These are phyloP conservation scores for Beauveria caledonica DNA, from an alignment of 2,329 filamentous ascomycete species.

Conservation along the genomic window DNA sequence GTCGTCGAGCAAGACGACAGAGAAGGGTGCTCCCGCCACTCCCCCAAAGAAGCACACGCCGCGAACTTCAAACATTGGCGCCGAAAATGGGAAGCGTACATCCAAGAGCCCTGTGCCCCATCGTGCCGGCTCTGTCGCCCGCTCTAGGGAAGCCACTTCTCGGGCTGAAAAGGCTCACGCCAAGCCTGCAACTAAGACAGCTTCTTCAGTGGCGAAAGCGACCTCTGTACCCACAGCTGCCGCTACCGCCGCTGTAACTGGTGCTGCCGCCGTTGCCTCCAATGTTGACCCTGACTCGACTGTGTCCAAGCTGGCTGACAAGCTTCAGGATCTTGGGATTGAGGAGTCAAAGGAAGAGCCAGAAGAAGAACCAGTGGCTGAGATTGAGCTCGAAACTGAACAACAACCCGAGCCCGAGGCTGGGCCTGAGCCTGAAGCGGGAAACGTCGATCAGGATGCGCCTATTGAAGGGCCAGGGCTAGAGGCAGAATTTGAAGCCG, in stretches of 20 bases:
- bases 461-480: not conserved
- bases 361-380: not conserved
- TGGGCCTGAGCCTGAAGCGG: conserved; percentile 2
- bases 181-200: not conserved
- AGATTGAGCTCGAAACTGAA: not conserved
- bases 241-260: not conserved
- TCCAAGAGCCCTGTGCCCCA: conserved; percentile 17
- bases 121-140: conserved; percentile 8
- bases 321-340: not conserved
- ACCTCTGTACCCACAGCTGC: not conserved
- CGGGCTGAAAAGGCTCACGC: not conserved
- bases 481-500: not conserved
- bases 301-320: conserved; percentile 1
- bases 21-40: conserved; percentile 44
- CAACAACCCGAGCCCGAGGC: not conserved
- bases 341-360: not conserved
- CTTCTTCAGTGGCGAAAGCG: not conserved
- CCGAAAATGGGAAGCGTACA: conserved; percentile 11
- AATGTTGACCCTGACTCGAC: not conserved
- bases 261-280: not conserved
- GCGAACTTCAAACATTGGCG: not conserved
- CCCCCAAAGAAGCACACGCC: conserved; percentile 35
- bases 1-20: conserved; percentile 58
- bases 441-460: not conserved
- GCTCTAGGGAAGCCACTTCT: conserved; percentile 2